A percentile compares a stretch with the other conserved stretches of the same genome.
These are phyloP conservation scores for Micractinium sp. DNA, from an alignment of 139 green algal genomes.

Conservation along the genomic window DNA sequence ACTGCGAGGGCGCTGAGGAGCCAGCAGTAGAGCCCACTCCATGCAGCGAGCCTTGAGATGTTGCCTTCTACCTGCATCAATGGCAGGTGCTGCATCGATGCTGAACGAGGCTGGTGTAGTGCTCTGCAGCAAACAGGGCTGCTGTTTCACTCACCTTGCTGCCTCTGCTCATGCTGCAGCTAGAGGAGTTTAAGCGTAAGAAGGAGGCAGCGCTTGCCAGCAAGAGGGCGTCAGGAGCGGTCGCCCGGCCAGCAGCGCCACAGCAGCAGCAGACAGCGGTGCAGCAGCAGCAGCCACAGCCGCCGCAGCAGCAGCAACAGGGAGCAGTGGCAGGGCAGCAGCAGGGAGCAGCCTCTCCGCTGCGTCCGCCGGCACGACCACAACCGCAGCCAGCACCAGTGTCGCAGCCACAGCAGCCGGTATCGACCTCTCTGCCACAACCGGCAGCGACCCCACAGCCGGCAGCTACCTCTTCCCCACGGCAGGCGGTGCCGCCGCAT, in stretches of 20 bases:
- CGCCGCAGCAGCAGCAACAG: neutral
- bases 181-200: conserved; percentile 55
- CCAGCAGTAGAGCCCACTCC: neutral
- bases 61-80: neutral
- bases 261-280: neutral
- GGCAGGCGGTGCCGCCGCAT: neutral
- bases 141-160: neutral
- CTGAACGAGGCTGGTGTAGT: neutral
- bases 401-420: conserved; percentile 2
- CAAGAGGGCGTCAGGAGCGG: conserved; percentile 10
- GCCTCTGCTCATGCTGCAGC: conserved; percentile 11
- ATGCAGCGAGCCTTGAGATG: neutral
- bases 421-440: too few relatives aligned
- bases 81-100: too few relatives aligned
- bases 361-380: too few relatives aligned
- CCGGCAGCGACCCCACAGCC: neutral
- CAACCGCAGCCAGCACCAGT: neutral
- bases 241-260: neutral
- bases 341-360: neutral
- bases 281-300: neutral
- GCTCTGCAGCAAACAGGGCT: too few relatives aligned
- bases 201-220: conserved; percentile 41
- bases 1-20: neutral
- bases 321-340: neutral
- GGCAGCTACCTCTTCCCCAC: neutral